Evolutionary conservation across 2,329 filamentous ascomycete species (phyloP), one percentile per base, ranked within the genome.

Genomic region (Cladophialophora carrionii): DNA sequence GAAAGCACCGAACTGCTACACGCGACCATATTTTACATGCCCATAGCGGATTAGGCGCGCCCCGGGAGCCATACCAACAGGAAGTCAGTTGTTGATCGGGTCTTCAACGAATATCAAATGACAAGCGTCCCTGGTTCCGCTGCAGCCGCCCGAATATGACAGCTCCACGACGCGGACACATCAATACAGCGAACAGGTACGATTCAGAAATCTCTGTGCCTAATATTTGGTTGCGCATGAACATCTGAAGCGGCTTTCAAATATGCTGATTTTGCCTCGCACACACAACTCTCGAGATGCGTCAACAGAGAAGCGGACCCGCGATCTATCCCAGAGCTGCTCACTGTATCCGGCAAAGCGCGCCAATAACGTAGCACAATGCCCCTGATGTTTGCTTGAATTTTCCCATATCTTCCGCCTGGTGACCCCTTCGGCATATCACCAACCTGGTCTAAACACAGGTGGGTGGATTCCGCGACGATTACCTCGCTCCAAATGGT

Each of bases 311-410:
- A n/a, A 56, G 64, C 57, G 55, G 64, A 56, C 48, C 55, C 56
- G 64, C 56, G 41, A 48, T n/a, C 26, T 63, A 41, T 31, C 20
- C 61, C 56, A 37, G 26, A 52, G 32, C 12, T 49, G 57, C 43
- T 61, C 51, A 51, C 51, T 57, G 56, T 54, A 46, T 41, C 34
- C 52, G 41, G 49, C 52, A 54, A 20, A 57, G 46, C 31, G 43
- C 24, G n/a, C 52, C 53, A 54, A 26, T 52, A 20, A 48, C 57
- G 67, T 69, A 29, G 46, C 48, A 69, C 67, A 63, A 34, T 57
- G 58, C 60, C 59, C 52, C 53, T 60, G 60, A 65, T 67, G 67
- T 69, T 69, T 69, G 67, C 67, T 68, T 55, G 60, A 48, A 29
- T 56, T 56, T 49, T 63, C 54, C 59, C 37, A 63, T 57, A 31